Base-by-base conservation (phyloP, 208 protist genomes). In the Crithidia bombi region DNA sequence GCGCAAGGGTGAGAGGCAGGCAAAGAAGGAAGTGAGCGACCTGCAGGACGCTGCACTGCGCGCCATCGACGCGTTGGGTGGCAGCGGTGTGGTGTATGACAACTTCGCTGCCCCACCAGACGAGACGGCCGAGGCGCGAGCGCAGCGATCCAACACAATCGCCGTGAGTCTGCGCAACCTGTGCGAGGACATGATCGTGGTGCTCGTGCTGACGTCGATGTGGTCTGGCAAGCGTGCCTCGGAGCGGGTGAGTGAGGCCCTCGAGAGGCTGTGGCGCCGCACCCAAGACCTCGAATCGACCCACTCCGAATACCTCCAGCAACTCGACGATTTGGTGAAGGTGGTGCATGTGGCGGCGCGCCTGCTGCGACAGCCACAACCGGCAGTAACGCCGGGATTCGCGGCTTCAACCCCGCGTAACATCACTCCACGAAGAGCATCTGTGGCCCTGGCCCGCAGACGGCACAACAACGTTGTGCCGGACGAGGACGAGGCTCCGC, bases 121-220 rank as follows among this genome's bases (percentile, higher is more conserved):
- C 14, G 76, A 82, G 57, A 63, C 58, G 15, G 47, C 59, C 0
- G 65, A 83, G 23, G 39, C 63, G 5, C 44, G 67, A 0, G 56
- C 21, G 21, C 46, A 32, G 26, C 73, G 69, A 14, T 74, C 65
- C 10, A 28, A 35, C 23, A 43, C 49, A 30, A 71, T 83, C 28
- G 65, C 65, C 0, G 49, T 64, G 30, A 35, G 63, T 0, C 69
- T 83, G 41, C 65, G 58, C 19, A 64, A 73, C 65, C 55, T 87
- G 15, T 82, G 82, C 65, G 82, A 87, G 43, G 75, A 81, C 50
- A 63, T 87, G 50, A 57, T 81, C 15, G 82, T 77, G 9, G 82
- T 81, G 47, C 71, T 83, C 5, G 78, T 83, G 26, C 67, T 79
- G 17, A 73, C 82, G 3, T 81, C 78, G 14, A 30, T 81, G 28